phyloP scores from a whole-genome alignment of 2,329 filamentous ascomycete species.

The Penicillium thymicola region DNA sequence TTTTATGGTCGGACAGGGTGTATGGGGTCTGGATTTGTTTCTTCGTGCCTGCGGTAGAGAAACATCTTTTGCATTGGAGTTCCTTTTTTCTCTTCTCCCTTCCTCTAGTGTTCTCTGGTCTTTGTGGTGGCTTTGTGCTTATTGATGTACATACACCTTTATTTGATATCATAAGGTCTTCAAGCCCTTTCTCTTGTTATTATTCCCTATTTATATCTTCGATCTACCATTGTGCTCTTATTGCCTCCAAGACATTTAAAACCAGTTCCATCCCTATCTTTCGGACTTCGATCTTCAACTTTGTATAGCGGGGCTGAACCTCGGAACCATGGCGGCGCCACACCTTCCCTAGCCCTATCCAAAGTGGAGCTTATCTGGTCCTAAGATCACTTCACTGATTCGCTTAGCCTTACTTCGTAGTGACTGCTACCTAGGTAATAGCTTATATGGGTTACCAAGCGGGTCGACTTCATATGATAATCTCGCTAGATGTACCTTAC shows the following conservation, averaged over 20 bases:
- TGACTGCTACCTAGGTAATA: background rate
- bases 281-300: background rate
- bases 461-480: background rate
- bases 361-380: background rate
- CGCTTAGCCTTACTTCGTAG: background rate
- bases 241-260: background rate
- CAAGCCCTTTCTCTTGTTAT: background rate
- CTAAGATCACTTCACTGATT: background rate
- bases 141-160: constrained; percentile 8
- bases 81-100: background rate
- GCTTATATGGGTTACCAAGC: background rate
- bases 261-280: background rate
- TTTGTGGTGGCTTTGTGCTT: background rate
- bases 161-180: background rate
- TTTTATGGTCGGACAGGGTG: constrained; percentile 8
- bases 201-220: background rate
- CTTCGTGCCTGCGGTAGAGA: background rate
- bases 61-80: background rate
- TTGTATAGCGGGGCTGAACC: background rate
- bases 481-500: background rate
- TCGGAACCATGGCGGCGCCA: background rate
- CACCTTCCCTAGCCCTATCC: background rate
- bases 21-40: constrained; percentile 1
- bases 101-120: background rate
- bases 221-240: no score